Conservation (phyloP, 2,329 filamentous ascomycete species). For the Microthyrium microscopicum region DNA sequence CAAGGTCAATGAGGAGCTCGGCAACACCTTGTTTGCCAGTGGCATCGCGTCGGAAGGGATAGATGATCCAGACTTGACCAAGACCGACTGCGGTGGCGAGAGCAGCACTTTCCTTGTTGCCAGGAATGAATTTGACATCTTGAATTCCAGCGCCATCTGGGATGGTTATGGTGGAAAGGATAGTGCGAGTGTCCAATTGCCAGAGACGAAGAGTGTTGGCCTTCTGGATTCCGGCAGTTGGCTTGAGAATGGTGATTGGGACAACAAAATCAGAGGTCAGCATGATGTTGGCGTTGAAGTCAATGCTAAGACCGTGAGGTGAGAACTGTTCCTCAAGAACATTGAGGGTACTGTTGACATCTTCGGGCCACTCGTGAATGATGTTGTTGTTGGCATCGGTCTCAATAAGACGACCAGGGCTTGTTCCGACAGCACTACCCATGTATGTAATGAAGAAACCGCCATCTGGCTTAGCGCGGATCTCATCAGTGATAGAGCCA, state of each 20-base stretch:
- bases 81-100: conserved; percentile 43
- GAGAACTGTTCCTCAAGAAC: conserved; percentile 43
- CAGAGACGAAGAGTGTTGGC: conserved; percentile 44
- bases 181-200: conserved; percentile 35
- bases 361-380: conserved; percentile 45
- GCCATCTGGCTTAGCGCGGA: conserved; percentile 45
- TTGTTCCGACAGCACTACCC: conserved; percentile 41
- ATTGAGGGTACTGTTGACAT: conserved; percentile 36
- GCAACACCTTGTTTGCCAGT: conserved; percentile 41
- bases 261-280: conserved; percentile 48
- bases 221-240: conserved; percentile 34
- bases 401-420: conserved; percentile 43
- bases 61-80: conserved; percentile 49
- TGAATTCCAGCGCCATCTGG: conserved; percentile 43
- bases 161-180: conserved; percentile 44
- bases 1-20: conserved; percentile 42
- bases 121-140: conserved; percentile 49
- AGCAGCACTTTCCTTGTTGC: conserved; percentile 40
- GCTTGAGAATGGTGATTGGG: conserved; percentile 44
- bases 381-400: conserved; percentile 43
- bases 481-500: conserved; percentile 44
- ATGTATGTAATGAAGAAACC: conserved; percentile 47
- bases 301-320: conserved; percentile 42
- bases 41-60: conserved; percentile 39
- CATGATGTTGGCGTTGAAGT: conserved; percentile 40